Evolutionary conservation across 2,329 filamentous ascomycete genomes (phyloP).

Genomic region (Fusarium veterinarium): DNA sequence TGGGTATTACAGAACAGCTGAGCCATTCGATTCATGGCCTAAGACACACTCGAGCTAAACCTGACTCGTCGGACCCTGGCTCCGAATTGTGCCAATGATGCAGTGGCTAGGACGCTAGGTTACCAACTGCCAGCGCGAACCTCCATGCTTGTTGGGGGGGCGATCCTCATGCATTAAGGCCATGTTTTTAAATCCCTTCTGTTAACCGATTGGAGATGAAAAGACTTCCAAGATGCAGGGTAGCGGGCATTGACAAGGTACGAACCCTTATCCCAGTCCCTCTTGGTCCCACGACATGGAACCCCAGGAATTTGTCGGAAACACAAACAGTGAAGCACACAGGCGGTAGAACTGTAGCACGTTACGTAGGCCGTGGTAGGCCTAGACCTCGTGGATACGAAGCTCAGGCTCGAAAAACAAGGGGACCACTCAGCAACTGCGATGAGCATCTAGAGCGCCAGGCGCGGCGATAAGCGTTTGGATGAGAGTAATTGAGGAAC

Average conservation of each 20-base stretch:
- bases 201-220: conserved; percentile 34
- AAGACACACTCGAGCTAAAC: conserved; percentile 38
- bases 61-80: conserved; percentile 35
- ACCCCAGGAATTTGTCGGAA: conserved; percentile 29
- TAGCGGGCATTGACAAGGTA: conserved; percentile 24
- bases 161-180: conserved; percentile 40
- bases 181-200: conserved; percentile 24
- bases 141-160: conserved; percentile 35
- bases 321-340: conserved; percentile 12
- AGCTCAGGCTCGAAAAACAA: conserved; percentile 2
- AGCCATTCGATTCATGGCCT: conserved; percentile 25
- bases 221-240: conserved; percentile 30
- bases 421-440: not conserved
- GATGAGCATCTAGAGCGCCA: conserved; percentile 30
- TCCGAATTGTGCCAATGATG: conserved; percentile 34
- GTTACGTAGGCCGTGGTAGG: conserved; percentile 30
- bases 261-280: conserved; percentile 16
- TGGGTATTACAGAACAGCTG: not conserved
- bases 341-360: conserved; percentile 23
- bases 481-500: not conserved
- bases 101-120: conserved; percentile 38
- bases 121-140: conserved; percentile 30
- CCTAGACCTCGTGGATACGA: conserved; percentile 27
- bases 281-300: conserved; percentile 31
- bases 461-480: conserved; percentile 30